Evolutionary conservation across 495 filamentous ascomycete species (phyloP).

Genomic region (Saxophila tyrrhenica): DNA sequence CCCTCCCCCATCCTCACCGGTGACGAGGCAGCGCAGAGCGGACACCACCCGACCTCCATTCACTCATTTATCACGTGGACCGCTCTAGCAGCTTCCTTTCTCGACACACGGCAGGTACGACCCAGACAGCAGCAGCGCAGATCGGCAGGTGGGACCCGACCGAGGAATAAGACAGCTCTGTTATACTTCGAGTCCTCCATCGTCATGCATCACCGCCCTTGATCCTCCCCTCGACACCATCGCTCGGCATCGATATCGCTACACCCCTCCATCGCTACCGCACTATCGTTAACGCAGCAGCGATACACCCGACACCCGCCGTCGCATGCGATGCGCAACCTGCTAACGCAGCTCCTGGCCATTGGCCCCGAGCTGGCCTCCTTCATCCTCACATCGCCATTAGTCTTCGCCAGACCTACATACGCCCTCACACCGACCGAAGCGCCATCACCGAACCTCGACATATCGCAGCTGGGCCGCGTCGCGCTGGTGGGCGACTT

Average conservation of each 20-base stretch:
- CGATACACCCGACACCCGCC: not conserved
- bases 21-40: not conserved
- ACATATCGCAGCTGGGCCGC: conserved; percentile 68
- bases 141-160: not conserved
- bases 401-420: conserved; percentile 25
- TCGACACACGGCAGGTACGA: not conserved
- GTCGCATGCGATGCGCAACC: conserved; percentile 15
- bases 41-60: not conserved
- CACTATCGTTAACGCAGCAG: too few species aligned
- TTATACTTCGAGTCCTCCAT: too few species aligned
- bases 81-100: not conserved
- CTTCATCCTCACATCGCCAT: conserved; percentile 17
- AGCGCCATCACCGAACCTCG: conserved; percentile 64
- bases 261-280: not conserved
- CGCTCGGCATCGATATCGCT: not conserved
- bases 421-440: conserved; percentile 59
- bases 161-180: too few species aligned
- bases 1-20: not conserved
- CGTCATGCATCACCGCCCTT: not conserved
- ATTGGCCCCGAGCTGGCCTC: conserved; percentile 18
- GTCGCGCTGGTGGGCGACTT: conserved; percentile 88
- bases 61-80: not conserved
- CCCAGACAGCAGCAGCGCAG: too few species aligned
- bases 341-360: conserved; percentile 19
- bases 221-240: not conserved